phyloP scores from a whole-genome alignment of 176 grass and related monocot species.

The Oryza punctata region DNA sequence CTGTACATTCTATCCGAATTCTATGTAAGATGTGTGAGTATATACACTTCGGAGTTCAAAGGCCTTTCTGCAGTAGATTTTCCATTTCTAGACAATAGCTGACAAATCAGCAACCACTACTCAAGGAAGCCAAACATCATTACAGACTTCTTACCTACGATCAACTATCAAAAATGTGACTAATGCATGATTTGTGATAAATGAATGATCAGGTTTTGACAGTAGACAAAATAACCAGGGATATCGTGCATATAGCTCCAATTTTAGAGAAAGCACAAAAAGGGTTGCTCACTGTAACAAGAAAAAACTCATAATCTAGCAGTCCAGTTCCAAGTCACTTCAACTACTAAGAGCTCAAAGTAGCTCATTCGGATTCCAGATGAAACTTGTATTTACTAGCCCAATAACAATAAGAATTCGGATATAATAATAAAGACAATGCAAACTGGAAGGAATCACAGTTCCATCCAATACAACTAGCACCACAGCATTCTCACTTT shows the following conservation, averaged over 20 bases:
- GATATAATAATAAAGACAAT: not conserved
- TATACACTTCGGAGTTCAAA: not conserved
- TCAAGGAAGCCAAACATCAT: not conserved
- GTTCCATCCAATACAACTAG: not conserved
- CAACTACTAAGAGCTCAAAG: not conserved
- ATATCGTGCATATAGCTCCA: not conserved
- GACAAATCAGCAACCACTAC: not conserved
- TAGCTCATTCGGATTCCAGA: not conserved
- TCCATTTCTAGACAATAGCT: not conserved
- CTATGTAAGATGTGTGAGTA: not conserved
- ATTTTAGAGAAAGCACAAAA: not conserved
- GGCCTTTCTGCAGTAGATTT: not conserved
- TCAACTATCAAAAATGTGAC: not conserved
- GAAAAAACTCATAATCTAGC: not conserved
- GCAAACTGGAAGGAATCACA: not conserved
- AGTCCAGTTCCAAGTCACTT: not conserved
- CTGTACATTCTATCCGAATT: not conserved
- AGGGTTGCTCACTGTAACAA: not conserved
- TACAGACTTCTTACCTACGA: not conserved
- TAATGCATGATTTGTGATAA: no score
- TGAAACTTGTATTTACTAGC: not conserved
- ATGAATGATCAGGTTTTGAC: not conserved
- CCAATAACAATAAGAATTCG: not conserved
- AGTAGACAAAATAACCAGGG: not conserved
- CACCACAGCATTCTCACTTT: not conserved